Evolutionary conservation across 2,329 filamentous ascomycete genomes (phyloP).

Genomic region (Exophiala viscosa): DNA sequence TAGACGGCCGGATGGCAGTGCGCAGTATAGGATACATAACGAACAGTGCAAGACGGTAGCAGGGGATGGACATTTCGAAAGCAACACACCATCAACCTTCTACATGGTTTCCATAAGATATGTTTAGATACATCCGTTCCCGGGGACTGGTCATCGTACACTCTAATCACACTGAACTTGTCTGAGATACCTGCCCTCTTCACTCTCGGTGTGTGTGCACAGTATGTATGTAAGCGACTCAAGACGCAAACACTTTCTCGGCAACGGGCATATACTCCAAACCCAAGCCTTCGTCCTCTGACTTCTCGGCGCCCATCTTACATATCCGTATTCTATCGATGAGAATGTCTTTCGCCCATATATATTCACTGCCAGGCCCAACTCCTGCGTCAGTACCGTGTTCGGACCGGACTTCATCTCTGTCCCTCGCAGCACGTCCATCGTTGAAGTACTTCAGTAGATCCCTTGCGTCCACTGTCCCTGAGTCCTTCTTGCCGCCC

Average conservation of each 20-base stretch:
- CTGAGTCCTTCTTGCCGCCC: conserved; percentile 16
- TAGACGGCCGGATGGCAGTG: no score
- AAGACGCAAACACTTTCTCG: conserved; percentile 29
- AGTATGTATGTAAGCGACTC: neutral
- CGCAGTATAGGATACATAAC: no score
- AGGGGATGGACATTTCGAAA: no score
- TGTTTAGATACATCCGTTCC: no score
- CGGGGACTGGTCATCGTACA: no score
- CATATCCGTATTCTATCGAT: conserved; percentile 75
- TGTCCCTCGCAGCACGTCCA: conserved; percentile 15
- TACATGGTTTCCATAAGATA: no score
- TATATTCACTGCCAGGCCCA: conserved; percentile 42
- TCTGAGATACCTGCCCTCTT: neutral
- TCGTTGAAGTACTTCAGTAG: conserved; percentile 35
- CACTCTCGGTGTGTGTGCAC: neutral
- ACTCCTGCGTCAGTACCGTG: neutral
- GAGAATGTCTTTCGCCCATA: conserved; percentile 66
- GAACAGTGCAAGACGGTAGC: no score
- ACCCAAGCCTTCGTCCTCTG: conserved; percentile 48
- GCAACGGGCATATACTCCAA: conserved; percentile 53
- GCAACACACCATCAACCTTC: no score
- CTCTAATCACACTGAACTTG: neutral
- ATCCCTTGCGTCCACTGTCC: conserved; percentile 47
- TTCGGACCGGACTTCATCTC: neutral
- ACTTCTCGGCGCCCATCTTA: conserved; percentile 77